Evolutionary conservation across 192 early-diverging fungal genomes (phyloP).

Genomic region (Coemansia brasiliensis): DNA sequence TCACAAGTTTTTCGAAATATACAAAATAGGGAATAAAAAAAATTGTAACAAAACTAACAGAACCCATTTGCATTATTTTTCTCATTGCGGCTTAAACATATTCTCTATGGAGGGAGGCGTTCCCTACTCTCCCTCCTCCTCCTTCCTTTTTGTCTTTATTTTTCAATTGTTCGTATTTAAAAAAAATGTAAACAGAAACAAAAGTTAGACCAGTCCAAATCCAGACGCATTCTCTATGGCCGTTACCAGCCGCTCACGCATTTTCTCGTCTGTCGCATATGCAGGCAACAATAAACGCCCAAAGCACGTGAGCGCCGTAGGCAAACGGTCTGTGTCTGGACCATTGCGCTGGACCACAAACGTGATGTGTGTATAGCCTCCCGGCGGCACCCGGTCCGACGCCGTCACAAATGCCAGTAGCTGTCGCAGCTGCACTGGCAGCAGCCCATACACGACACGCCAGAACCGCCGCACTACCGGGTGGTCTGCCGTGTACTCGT

Average conservation of each 20-base stretch:
- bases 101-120: too few species aligned
- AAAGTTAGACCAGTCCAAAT: constrained; percentile 82
- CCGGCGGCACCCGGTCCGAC: constrained; percentile 82
- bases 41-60: too few species aligned
- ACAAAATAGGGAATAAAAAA: too few species aligned
- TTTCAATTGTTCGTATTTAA: not conserved
- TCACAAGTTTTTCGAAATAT: too few species aligned
- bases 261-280: constrained; percentile 69
- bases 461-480: constrained; percentile 76
- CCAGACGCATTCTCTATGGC: constrained; percentile 92
- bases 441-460: constrained; percentile 70
- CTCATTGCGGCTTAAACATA: too few species aligned
- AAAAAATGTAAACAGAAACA: constrained; percentile 7
- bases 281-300: constrained; percentile 84
- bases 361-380: constrained; percentile 72
- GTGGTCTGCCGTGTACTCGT: constrained; percentile 73
- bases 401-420: constrained; percentile 91
- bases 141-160: not conserved
- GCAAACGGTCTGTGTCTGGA: constrained; percentile 81
- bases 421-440: constrained; percentile 64
- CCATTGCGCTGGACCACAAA: constrained; percentile 98
- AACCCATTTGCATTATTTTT: too few species aligned
- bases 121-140: too few species aligned
- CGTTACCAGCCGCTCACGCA: constrained; percentile 73
- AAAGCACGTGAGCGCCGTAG: constrained; percentile 91